phyloP scores from a whole-genome alignment of 2,329 filamentous ascomycete genomes.

The Colletotrichum caudatum region DNA sequence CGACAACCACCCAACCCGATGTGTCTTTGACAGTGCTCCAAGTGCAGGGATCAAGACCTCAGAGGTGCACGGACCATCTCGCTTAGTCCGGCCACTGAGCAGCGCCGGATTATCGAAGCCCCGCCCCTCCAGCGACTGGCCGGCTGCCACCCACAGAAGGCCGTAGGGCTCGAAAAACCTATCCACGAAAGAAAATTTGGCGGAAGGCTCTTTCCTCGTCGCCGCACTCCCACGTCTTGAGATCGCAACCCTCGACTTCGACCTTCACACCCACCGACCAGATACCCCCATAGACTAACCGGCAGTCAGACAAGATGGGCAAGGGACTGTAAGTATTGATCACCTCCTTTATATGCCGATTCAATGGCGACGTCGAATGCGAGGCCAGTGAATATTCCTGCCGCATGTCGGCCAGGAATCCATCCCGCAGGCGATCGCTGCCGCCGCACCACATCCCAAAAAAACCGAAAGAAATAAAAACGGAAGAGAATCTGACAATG shows the following conservation, averaged over 20 bases:
- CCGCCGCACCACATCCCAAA: background rate
- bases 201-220: background rate
- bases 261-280: conserved; percentile 41
- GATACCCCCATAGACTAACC: conserved; percentile 41
- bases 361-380: conserved; percentile 15
- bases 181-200: conserved; percentile 25
- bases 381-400: background rate
- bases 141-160: background rate
- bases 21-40: background rate
- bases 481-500: conserved; percentile 50
- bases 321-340: conserved; percentile 69
- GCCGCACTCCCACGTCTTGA: conserved; percentile 31
- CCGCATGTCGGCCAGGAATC: background rate
- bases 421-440: background rate
- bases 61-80: conserved; percentile 15
- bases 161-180: conserved; percentile 37
- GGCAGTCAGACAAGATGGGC: conserved; percentile 66
- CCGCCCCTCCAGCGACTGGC: conserved; percentile 11
- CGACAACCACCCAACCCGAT: background rate
- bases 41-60: background rate
- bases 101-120: conserved; percentile 26
- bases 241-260: conserved; percentile 10
- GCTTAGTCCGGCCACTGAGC: conserved; percentile 10
- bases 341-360: background rate
- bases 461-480: too few relatives aligned